Base-by-base conservation (phyloP, 2,329 filamentous ascomycete species). In the Didymosphaeria variabile region DNA sequence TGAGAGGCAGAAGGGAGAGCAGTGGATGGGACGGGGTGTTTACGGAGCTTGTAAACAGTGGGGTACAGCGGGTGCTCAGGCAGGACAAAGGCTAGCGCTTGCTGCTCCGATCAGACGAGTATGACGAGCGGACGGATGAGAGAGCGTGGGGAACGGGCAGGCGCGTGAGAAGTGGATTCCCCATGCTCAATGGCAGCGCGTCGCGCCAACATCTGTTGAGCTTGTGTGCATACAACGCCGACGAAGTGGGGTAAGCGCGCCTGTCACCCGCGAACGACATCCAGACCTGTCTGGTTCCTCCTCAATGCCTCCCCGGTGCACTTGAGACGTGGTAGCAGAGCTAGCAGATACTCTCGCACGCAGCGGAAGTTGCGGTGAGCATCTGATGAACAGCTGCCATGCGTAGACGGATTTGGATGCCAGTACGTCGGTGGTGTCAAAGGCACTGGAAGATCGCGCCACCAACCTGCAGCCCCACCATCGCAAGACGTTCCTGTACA, bases 401-500 rank as follows among this genome's bases (percentile, higher is more conserved):
- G 19, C n/a, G 34, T 21, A 15, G n/a, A 31, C 1, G 44, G 45
- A 34, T n/a, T 34, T 19, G 10, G 12, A 5, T n/a, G 29, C 13
- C 19, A 17, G 38, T 23, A 31, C 57, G 40, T 47, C 32, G 40
- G 47, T 62, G 58, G 58, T 57, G 58, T 59, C 57, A 56, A 56
- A 36, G 52, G 55, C 54, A 57, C 58, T 62, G 15, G 38, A 46
- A 66, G 60, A 58, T 66, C 57, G 61, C 59, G 57, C 62, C 59
- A 59, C 36, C 29, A 47, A 26, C 36, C 7, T 47, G 49, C 50
- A 50, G 49, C 59, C 59, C 58, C 61, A 40, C 58, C 58, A 60
- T 52, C 10, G 51, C 36, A n/a, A 32, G 36, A 40, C 38, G 42
- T 56, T 38, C 29, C 52, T 56, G 44, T 36, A 45, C 58, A n/a